Conservation (phyloP, 345 rosid genomes). For the Physaria fendleri region DNA sequence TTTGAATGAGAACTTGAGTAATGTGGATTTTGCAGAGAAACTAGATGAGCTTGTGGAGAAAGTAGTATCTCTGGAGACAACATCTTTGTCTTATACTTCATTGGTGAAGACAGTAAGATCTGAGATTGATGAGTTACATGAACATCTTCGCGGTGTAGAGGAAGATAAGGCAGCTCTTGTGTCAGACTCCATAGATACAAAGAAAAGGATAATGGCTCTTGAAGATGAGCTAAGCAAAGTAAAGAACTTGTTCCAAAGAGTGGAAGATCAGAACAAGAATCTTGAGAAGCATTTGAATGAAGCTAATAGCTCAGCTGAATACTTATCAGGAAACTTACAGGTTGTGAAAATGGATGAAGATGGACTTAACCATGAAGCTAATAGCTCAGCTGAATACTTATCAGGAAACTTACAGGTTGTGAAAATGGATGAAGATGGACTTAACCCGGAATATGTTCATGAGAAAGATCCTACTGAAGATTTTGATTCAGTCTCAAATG, state of each 20-base stretch:
- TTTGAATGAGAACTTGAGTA: constrained; percentile 17
- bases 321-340: constrained; percentile 46
- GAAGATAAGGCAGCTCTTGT: constrained; percentile 49
- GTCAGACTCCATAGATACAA: constrained; percentile 38
- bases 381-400: no score
- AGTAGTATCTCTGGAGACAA: constrained; percentile 53
- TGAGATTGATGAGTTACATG: constrained; percentile 50
- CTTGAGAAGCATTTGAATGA: constrained; percentile 42
- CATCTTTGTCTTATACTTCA: constrained; percentile 53
- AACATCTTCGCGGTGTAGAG: constrained; percentile 45
- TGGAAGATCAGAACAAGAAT: constrained; percentile 39
- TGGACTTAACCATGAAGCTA: no score
- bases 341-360: constrained; percentile 44
- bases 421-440: background rate
- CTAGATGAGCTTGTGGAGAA: constrained; percentile 69
- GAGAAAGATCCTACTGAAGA: constrained; percentile 10
- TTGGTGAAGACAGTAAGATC: constrained; percentile 47
- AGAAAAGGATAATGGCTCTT: constrained; percentile 37
- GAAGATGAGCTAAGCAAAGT: constrained; percentile 58
- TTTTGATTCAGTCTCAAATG: constrained; percentile 8
- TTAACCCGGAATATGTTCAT: constrained; percentile 5
- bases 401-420: no score
- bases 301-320: constrained; percentile 40
- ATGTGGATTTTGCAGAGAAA: constrained; percentile 45
- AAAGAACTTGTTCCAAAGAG: constrained; percentile 38